A percentile compares a stretch with the other conserved stretches of the same genome.
Evolutionary conservation across 2,329 filamentous ascomycete genomes (phyloP).

Genomic region (Balansia obtecta): DNA sequence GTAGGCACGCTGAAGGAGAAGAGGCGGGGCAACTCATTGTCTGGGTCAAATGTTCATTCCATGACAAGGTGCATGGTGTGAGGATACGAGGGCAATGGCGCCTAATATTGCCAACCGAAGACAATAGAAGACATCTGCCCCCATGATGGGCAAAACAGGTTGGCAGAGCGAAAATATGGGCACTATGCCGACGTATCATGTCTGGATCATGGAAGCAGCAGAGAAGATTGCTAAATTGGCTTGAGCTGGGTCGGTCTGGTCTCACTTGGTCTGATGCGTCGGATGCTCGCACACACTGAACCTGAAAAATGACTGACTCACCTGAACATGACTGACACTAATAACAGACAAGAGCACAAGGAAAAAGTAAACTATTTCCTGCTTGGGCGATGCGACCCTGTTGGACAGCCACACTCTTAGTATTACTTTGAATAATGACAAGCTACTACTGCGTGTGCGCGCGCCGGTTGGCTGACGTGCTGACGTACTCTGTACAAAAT

Average conservation of each 20-base stretch:
- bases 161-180: background rate
- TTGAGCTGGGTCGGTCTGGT: background rate
- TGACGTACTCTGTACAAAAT: background rate
- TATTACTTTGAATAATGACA: background rate
- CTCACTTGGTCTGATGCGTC: background rate
- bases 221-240: too few relatives aligned
- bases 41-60: background rate
- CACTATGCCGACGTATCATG: background rate
- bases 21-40: background rate
- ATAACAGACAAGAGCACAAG: background rate
- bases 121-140: background rate
- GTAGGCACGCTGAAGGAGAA: background rate
- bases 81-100: background rate
- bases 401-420: background rate
- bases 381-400: background rate
- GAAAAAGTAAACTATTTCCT: background rate
- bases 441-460: too few relatives aligned
- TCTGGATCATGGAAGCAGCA: background rate
- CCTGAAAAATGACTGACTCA: background rate
- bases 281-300: background rate
- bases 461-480: background rate
- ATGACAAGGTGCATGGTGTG: background rate
- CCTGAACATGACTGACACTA: conserved; percentile 1
- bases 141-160: background rate
- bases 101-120: background rate